Conservation (phyloP, 2,329 filamentous ascomycete species). For the Shiraia bambusicola region DNA sequence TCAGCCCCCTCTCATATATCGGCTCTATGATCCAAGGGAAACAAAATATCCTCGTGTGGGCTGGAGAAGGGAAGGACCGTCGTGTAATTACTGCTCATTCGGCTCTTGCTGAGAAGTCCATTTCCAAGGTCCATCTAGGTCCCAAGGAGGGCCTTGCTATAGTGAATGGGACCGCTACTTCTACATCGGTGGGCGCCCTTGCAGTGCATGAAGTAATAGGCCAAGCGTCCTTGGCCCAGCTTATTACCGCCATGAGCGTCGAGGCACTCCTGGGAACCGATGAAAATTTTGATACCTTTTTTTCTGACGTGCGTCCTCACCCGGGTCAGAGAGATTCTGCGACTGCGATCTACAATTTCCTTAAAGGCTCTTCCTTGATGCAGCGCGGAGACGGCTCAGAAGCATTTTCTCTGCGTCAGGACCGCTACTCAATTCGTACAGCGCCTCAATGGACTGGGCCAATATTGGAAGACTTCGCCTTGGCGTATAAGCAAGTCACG, state of each 20-base stretch:
- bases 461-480: too few relatives aligned
- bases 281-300: background rate
- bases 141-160: background rate
- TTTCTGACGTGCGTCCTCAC: background rate
- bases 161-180: background rate
- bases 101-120: background rate
- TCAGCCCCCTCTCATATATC: constrained; percentile 59
- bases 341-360: too few relatives aligned
- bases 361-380: too few relatives aligned
- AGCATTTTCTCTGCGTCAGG: too few relatives aligned
- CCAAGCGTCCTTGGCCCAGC: background rate
- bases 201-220: background rate
- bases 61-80: constrained; percentile 12
- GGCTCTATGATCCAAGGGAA: constrained; percentile 49
- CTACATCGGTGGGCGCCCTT: background rate
- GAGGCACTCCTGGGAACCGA: background rate
- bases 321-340: too few relatives aligned
- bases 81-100: too few relatives aligned
- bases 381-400: too few relatives aligned
- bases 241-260: background rate
- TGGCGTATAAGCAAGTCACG: too few relatives aligned
- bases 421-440: too few relatives aligned
- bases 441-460: too few relatives aligned
- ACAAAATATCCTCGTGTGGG: constrained; percentile 38
- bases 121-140: background rate